phyloP scores from a whole-genome alignment of 2,329 filamentous ascomycete genomes.

The Macrophomina tecta region DNA sequence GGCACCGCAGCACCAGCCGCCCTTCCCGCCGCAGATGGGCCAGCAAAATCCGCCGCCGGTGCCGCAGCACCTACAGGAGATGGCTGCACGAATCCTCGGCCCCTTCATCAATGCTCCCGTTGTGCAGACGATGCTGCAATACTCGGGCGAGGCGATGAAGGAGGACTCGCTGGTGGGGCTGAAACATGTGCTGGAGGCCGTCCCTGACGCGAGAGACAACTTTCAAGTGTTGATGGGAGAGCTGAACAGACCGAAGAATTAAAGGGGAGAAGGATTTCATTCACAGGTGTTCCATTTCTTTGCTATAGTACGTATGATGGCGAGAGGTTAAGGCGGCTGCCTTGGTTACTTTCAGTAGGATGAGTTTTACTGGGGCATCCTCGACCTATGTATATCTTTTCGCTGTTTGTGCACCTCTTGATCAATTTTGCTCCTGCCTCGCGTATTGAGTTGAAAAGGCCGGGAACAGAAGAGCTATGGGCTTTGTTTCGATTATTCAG shows the following conservation, averaged over 20 bases:
- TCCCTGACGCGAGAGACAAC: conserved; percentile 70
- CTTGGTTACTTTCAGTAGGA: too few relatives aligned
- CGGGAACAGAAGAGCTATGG: background rate
- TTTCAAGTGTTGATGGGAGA: conserved; percentile 38
- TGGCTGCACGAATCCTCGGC: conserved; percentile 50
- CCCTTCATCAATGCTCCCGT: conserved; percentile 50
- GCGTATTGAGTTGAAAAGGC: too few relatives aligned
- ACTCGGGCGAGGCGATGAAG: conserved; percentile 42
- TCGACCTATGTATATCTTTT: too few relatives aligned
- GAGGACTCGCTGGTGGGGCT: conserved; percentile 75
- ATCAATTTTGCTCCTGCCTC: too few relatives aligned
- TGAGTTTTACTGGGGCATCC: too few relatives aligned
- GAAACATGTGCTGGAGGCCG: conserved; percentile 68
- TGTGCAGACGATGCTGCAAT: conserved; percentile 46
- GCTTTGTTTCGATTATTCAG: background rate
- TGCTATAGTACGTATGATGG: too few relatives aligned
- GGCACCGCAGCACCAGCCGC: conserved; percentile 43
- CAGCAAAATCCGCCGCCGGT: conserved; percentile 19
- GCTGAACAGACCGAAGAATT: conserved; percentile 11
- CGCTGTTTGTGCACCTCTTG: too few relatives aligned
- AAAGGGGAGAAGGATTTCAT: background rate
- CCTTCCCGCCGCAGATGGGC: conserved; percentile 26
- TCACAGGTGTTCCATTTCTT: too few relatives aligned
- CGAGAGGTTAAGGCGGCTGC: too few relatives aligned
- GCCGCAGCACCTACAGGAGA: conserved; percentile 34